Evolutionary conservation across 768 basidiomycete species (phyloP).

Genomic region (Leucocoprinus sp.): DNA sequence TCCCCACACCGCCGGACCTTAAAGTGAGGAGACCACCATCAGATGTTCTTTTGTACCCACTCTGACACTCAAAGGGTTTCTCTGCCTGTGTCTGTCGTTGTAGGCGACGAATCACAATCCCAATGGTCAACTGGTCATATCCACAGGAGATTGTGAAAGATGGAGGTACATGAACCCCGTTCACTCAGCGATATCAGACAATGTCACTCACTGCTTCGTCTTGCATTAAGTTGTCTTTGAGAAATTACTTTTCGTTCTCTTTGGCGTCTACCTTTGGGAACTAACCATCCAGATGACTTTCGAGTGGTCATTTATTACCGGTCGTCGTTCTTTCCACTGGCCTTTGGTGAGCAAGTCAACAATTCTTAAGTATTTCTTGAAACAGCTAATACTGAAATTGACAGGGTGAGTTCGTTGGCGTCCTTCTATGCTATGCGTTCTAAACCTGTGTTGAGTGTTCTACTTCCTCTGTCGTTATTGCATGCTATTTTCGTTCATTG

Average conservation of each 20-base stretch:
- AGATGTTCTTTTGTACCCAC: conserved; percentile 4
- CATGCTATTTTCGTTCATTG: conserved; percentile 57
- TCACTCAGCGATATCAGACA: not conserved
- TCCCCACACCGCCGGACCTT: conserved; percentile 1
- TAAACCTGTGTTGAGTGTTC: conserved; percentile 31
- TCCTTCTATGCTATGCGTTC: conserved; percentile 16
- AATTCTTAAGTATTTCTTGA: not conserved
- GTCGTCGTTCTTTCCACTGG: conserved; percentile 57
- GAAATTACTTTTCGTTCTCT: conserved; percentile 53
- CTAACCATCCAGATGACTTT: conserved; percentile 54
- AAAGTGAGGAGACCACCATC: not conserved
- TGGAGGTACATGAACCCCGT: conserved; percentile 21
- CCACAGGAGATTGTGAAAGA: conserved; percentile 35
- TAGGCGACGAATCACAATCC: conserved; percentile 7
- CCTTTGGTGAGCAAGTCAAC: conserved; percentile 43
- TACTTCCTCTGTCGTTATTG: conserved; percentile 69
- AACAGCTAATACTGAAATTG: not conserved
- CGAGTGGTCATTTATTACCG: conserved; percentile 55
- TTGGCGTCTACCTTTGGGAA: conserved; percentile 65
- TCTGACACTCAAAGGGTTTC: not conserved
- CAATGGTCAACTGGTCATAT: conserved; percentile 47
- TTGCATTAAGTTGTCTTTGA: conserved; percentile 45
- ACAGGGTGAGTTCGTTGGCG: conserved; percentile 1
- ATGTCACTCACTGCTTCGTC: not conserved
- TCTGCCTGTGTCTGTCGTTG: not conserved